Percentiles rank a stretch among this genome's conserved stretches.
Conservation (phyloP, 2,329 filamentous ascomycete genomes). For the Penicillium corylophilum region DNA sequence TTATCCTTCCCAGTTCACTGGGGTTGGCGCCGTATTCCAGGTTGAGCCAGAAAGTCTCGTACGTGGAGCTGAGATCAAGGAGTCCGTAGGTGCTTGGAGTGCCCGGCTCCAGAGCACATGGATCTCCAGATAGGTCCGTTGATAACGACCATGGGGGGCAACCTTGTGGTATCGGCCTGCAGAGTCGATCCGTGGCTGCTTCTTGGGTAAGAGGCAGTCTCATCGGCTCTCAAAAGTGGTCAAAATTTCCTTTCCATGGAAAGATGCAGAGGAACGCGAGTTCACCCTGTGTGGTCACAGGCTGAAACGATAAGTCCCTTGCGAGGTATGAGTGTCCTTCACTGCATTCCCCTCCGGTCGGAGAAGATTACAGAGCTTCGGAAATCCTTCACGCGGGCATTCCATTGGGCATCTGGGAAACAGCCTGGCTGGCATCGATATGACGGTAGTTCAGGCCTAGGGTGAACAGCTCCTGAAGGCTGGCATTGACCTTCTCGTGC, state of each 20-base stretch:
- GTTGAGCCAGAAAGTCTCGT: constrained; percentile 1
- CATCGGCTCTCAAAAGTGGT: background rate
- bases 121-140: background rate
- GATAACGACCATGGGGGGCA: background rate
- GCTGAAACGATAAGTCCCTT: background rate
- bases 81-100: background rate
- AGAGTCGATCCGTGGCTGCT: background rate
- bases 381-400: constrained; percentile 31
- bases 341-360: background rate
- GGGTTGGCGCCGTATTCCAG: constrained; percentile 1
- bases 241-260: constrained; percentile 6
- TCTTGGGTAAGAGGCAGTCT: background rate
- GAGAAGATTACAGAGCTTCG: constrained; percentile 3
- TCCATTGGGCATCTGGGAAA: constrained; percentile 35
- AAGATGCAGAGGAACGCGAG: constrained; percentile 2
- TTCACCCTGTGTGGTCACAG: background rate
- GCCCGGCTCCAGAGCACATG: background rate
- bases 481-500: constrained; percentile 47
- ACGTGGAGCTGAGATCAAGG: background rate
- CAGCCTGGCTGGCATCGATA: constrained; percentile 43
- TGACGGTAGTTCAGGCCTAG: constrained; percentile 44
- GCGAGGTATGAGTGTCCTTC: background rate
- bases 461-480: constrained; percentile 45
- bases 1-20: background rate
- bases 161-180: background rate